Conservation (phyloP, 192 early-diverging fungal genomes). For the Paraglomus occultum region DNA sequence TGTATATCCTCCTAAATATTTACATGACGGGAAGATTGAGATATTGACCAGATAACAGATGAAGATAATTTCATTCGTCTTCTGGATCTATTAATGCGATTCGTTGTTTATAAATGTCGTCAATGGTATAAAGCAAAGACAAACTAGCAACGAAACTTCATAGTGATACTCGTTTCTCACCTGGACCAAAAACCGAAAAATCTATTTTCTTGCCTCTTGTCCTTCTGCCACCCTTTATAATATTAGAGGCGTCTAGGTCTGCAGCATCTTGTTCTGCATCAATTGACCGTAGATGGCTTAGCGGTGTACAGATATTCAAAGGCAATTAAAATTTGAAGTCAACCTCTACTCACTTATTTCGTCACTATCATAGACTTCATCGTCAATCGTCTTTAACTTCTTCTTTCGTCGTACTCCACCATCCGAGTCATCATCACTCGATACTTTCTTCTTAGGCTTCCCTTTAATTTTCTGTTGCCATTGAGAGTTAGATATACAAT, state of each 20-base stretch:
- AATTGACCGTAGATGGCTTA: background rate
- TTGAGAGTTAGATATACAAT: too few species aligned
- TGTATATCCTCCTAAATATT: too few species aligned
- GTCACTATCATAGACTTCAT: too few species aligned
- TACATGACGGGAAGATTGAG: too few species aligned
- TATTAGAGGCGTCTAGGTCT: constrained; percentile 58
- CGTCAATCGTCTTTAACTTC: background rate
- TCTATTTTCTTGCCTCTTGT: constrained; percentile 74
- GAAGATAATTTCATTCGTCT: too few species aligned
- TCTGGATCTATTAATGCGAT: too few species aligned
- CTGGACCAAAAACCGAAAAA: constrained; percentile 66
- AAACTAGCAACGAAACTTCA: too few species aligned
- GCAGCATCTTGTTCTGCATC: constrained; percentile 55
- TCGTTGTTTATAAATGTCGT: too few species aligned
- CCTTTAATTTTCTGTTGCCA: background rate
- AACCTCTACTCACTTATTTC: background rate
- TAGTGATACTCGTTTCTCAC: constrained; percentile 27
- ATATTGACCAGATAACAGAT: too few species aligned
- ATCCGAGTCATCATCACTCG: background rate
- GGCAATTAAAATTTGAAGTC: background rate
- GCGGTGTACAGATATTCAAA: background rate
- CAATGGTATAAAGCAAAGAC: too few species aligned
- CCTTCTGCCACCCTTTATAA: constrained; percentile 62
- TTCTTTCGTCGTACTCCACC: background rate
- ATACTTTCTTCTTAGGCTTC: constrained; percentile 7